Base-by-base conservation (phyloP, 352 stramenopile species). In the Phytophthora hibernalis region DNA sequence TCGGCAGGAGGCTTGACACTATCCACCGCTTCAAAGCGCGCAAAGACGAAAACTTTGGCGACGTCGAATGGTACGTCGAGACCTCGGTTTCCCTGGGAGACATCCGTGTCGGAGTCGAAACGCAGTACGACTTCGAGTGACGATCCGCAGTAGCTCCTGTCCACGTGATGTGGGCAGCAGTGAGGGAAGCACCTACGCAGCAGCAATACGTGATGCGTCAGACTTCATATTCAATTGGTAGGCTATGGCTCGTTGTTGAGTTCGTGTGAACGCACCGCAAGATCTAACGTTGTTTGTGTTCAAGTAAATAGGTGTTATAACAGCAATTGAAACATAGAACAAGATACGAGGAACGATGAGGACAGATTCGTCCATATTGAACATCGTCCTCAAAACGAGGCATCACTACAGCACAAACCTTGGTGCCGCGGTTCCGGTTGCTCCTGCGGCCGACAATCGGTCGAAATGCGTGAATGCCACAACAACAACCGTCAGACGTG, bases 111-210 rank as follows among this genome's bases (percentile, higher is more conserved):
- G n/a, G 16, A 9, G 1, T 33, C 35, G 42, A 64, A 64, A 31
- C 43, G 60, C 15, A 89, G 61, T 26, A 68, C 40, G 3, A 85
- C 65, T 42, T 87, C 70, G 11, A 89, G 55, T 6, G 70, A 62
- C 22, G 80, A 70, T 24, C 80, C 80, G 59, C 80, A 89, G 55
- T 89, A 89, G 54, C 80, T 89, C 22, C 80, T 65, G 30, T 82
- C 69, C 30, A 89, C 67, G 37, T 89, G 80, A 18, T 73, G 47
- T 0, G 80, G 80, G 51, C 80, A 89, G 51, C 80, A 89, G 54
- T 89, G 80, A 13, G 80, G 80, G 40, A 89, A 89, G 58, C 64
- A 72, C 22, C 57, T 62, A 10, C 21, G 40, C 21, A 22, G 38
- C n/a, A 47, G 40, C 40, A 47, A 47, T 0, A 6, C 26, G 9